A percentile compares a stretch with the other conserved stretches of the same genome.
Evolutionary conservation across 345 rosid genomes (phyloP).

Genomic region (Linum usitatissimum): DNA sequence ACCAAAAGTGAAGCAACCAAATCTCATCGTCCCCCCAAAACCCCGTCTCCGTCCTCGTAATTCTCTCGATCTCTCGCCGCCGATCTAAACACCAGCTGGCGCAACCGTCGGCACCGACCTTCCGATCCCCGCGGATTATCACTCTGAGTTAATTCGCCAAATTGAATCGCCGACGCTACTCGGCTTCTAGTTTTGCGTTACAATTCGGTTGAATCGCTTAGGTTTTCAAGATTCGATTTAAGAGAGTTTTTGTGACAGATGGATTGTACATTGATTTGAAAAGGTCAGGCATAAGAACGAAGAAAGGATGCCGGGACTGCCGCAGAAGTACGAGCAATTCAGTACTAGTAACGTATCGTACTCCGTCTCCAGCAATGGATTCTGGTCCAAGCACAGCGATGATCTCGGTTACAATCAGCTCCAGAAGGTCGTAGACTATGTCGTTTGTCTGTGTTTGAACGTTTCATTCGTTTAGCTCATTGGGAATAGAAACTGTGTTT

Average conservation of each 20-base stretch:
- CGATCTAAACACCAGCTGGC: neutral
- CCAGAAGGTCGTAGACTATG: slow-evolving; percentile 48
- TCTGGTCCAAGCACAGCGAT: slow-evolving; percentile 64
- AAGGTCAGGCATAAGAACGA: neutral
- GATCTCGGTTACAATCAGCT: slow-evolving; percentile 70
- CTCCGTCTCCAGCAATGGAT: slow-evolving; percentile 33
- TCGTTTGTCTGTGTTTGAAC: neutral
- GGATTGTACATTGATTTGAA: neutral
- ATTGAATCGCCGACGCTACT: no score
- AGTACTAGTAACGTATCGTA: slow-evolving; percentile 27
- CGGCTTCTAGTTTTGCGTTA: no score
- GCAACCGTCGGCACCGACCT: no score
- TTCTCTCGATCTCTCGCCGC: neutral
- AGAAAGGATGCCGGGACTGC: slow-evolving; percentile 68
- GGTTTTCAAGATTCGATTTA: no score
- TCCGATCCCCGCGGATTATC: no score
- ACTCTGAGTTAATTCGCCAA: no score
- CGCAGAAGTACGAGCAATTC: slow-evolving; percentile 54
- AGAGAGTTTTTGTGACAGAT: neutral
- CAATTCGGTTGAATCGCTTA: no score
- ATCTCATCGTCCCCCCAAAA: neutral
- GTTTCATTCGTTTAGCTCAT: slow-evolving; percentile 3
- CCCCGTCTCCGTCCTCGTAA: neutral
- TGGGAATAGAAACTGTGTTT: neutral
- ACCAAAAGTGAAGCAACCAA: neutral